phyloP scores from a whole-genome alignment of 129 eudicot genomes.

The Flaveria brownii region DNA sequence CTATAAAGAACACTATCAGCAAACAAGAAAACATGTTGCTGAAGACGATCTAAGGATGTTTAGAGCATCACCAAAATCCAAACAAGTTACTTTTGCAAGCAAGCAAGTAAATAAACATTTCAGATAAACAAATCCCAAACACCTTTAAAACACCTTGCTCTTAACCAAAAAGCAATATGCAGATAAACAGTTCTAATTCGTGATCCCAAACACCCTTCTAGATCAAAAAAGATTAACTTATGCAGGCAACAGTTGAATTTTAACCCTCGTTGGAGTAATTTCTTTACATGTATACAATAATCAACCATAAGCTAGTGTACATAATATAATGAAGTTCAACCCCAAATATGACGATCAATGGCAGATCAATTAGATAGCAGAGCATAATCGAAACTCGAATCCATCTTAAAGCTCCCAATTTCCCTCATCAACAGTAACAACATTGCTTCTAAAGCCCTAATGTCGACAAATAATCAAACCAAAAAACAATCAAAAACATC shows the following conservation, averaged over 20 bases:
- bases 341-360: constrained; percentile 7
- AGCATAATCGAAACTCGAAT: constrained; percentile 16
- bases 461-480: too few relatives aligned
- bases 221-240: too few relatives aligned
- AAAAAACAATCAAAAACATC: too few relatives aligned
- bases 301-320: neutral
- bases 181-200: too few relatives aligned
- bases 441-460: too few relatives aligned
- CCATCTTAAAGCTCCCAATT: constrained; percentile 16
- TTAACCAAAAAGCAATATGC: too few relatives aligned
- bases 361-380: constrained; percentile 16
- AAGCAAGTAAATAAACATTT: neutral
- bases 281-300: neutral
- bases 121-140: neutral
- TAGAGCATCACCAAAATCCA: neutral
- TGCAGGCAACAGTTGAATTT: too few relatives aligned
- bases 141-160: constrained; percentile 6
- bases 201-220: too few relatives aligned
- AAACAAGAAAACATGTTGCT: too few relatives aligned
- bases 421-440: constrained; percentile 22
- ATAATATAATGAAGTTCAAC: neutral
- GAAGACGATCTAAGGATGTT: too few relatives aligned
- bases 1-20: too few relatives aligned
- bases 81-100: neutral
- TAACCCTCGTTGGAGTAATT: neutral